Base-by-base conservation (phyloP, 2,329 filamentous ascomycete genomes). In the Colletotrichum sp. region DNA sequence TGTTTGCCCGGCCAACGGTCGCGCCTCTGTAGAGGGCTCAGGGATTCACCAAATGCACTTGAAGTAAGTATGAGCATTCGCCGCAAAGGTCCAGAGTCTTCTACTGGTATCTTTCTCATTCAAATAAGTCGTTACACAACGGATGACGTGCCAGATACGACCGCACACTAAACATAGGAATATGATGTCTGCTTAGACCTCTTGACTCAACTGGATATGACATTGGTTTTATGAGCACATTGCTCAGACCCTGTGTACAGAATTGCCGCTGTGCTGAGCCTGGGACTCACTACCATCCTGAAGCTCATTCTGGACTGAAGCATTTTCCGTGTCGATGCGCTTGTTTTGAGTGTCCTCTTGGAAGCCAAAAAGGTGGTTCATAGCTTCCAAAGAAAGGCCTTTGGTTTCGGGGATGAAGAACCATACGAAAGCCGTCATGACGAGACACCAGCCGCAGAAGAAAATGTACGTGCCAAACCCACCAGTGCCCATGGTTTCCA, bases 341-440 rank as follows among this genome's bases (percentile, higher is more conserved):
- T 72, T 77, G 8, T 32, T 19, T 30, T 55, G 3, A 15, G 66
- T 27, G 15, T 66, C 44, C 5, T 77, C 63, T 16, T 71, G 39
- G 39, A 77, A 68, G 27, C 75, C 75, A 36, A 77, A 77, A 6
- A 77, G 68, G 3, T 71, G 52, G 36, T 77, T 77, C 75, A 77
- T 77, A 2, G 68, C 72, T 36, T 77, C 71, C 34, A 77, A 52
- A 13, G 71, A 74, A 30, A 77, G 63, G 19, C 88, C 88, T 79
- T 89, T 90, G 8, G 88, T 90, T 79, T 90, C 88, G 5, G 89
- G 89, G 2, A 90, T 82, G 65, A 88, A 87, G 81, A 89, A 88
- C 71, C 75, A 77, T 6, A 71, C 71, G 19, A 77, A 77, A 25
- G 28, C 34, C 15, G 68, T 39, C 75, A 77, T 77, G 68, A 55